Conservation (phyloP, 1,284 basidiomycete species). For the Malassezia pachydermatis region DNA sequence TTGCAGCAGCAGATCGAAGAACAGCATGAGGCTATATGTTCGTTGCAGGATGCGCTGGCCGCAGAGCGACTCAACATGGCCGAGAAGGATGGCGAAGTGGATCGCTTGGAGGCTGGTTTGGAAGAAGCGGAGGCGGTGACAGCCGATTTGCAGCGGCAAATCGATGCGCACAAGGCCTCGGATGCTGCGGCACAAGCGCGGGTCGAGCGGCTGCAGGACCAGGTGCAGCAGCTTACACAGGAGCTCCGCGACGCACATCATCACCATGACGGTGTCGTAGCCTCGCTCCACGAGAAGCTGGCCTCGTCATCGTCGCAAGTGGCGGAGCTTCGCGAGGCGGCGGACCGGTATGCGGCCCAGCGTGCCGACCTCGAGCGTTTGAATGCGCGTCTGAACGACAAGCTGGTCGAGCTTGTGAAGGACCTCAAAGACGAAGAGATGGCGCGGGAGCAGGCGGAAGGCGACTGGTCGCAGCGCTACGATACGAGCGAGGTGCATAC, state of each 20-base stretch:
- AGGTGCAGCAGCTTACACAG: constrained; percentile 59
- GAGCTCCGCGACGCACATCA: constrained; percentile 55
- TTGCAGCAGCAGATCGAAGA: constrained; percentile 15
- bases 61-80: constrained; percentile 37
- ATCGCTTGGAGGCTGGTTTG: constrained; percentile 34
- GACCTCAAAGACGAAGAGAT: constrained; percentile 50
- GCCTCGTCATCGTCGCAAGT: not conserved
- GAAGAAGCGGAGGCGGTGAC: constrained; percentile 28
- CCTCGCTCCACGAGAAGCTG: constrained; percentile 23
- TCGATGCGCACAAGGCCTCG: constrained; percentile 18
- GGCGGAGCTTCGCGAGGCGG: constrained; percentile 1
- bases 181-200: constrained; percentile 36
- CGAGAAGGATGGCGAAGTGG: constrained; percentile 33
- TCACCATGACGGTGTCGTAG: constrained; percentile 29
- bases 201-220: constrained; percentile 52
- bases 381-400: constrained; percentile 36
- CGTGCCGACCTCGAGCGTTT: constrained; percentile 23
- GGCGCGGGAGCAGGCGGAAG: constrained; percentile 44
- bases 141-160: constrained; percentile 23
- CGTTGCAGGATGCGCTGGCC: constrained; percentile 33
- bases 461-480: constrained; percentile 50
- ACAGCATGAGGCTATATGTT: constrained; percentile 16
- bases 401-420: constrained; percentile 45
- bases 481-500: constrained; percentile 32
- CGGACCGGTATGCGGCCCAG: constrained; percentile 4